Conservation (phyloP, 148 eudicot genomes). For the Fagopyrum esculentum region DNA sequence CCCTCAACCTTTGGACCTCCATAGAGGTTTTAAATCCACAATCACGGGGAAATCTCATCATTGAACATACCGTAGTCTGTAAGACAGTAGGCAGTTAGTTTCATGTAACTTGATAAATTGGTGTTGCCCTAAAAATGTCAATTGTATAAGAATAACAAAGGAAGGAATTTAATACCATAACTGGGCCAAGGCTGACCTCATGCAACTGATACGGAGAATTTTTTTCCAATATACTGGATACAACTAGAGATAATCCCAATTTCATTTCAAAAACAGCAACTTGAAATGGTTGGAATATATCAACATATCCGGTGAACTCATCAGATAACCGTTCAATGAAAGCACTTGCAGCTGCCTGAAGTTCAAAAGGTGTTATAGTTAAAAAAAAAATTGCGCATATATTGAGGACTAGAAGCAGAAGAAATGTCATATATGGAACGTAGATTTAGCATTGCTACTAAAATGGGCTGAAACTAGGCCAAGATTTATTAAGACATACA, state of each 20-base stretch:
- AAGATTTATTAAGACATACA: neutral
- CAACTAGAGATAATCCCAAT: slow-evolving; percentile 63
- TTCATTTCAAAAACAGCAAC: slow-evolving; percentile 92
- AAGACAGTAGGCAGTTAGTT: neutral
- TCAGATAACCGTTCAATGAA: slow-evolving; percentile 66
- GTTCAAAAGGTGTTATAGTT: neutral
- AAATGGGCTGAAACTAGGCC: neutral
- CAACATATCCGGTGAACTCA: slow-evolving; percentile 55
- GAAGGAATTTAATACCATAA: slow-evolving; percentile 38
- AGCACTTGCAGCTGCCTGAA: slow-evolving; percentile 59
- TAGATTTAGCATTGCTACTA: neutral
- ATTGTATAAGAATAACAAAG: neutral
- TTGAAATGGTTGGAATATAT: slow-evolving; percentile 80
- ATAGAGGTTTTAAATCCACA: slow-evolving; percentile 37
- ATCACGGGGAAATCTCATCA: slow-evolving; percentile 76
- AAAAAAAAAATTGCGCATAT: neutral
- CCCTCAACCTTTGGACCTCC: slow-evolving; percentile 21
- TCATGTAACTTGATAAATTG: neutral
- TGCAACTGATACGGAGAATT: slow-evolving; percentile 34
- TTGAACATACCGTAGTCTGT: slow-evolving; percentile 58
- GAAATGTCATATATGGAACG: neutral
- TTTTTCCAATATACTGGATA: slow-evolving; percentile 42
- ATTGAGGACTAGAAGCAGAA: neutral
- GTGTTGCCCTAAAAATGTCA: neutral
- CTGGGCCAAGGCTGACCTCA: slow-evolving; percentile 30